Evolutionary conservation across 2,329 filamentous ascomycete species (phyloP), one percentile per base, ranked within the genome.

Genomic region (Paraconiothyrium brasiliense): DNA sequence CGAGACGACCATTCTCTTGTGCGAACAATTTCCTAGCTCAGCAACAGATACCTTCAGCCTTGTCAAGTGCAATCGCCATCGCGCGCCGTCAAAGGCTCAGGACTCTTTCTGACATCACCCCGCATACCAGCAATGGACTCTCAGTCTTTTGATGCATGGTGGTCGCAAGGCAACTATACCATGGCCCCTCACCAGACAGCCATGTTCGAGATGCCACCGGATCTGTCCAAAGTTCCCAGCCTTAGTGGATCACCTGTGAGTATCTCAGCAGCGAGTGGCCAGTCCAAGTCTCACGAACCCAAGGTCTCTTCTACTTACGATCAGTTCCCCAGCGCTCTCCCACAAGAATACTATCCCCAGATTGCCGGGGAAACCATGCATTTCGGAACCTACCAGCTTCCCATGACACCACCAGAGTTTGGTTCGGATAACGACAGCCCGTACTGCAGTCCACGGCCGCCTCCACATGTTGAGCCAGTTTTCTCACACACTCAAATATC

Each of bases 341-440:
- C 71, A 37, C 72, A 75, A 54, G 63, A 67, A 37, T 78, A 75
- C 63, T 78, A 75, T 49, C 71, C 73, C 47, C 75, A 74, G 30
- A 71, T 77, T 39, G 64, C 69, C 60, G 74, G 74, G 59, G 75
- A 78, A 46, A 51, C 66, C 50, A 70, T 76, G 67, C 72, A 68
- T 14, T 77, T 75, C 55, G 67, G 68, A 46, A 67, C 68, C 48
- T 79, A 78, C 60, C 71, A 72, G n/a, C 66, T 78, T 46, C 74
- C 77, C 30, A 73, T 79, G 71, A 79, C 77, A 4, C 77, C 78
- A 11, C 76, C 75, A 6, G 77, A 80, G 46, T 78, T 79, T 48
- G 75, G 75, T 43, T 79, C 78, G 39, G 77, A 78, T 55, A 76
- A 79, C 60, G 78, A 78, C 50, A 75, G 70, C 52, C 75, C 77